These are phyloP conservation scores for Penicillium antarcticum DNA, from an alignment of 495 filamentous ascomycete genomes.

Conservation along the genomic window DNA sequence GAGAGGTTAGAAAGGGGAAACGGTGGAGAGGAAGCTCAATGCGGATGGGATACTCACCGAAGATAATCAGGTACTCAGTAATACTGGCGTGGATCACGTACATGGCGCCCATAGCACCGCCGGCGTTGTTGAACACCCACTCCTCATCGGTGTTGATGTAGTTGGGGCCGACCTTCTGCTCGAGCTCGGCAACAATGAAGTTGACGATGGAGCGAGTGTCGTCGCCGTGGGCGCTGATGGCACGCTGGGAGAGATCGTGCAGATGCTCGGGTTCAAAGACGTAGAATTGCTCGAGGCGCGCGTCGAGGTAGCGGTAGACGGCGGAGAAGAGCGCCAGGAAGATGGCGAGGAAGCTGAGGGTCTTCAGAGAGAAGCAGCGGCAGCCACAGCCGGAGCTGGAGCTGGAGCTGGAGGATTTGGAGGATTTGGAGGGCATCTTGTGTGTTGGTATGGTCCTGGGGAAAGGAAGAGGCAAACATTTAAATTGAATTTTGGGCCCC, in stretches of 20 bases:
- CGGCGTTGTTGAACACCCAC: conserved; percentile 64
- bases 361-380: conserved; percentile 27
- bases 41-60: conserved; percentile 42
- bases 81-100: conserved; percentile 85
- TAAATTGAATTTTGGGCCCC: conserved; percentile 15
- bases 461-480: not conserved
- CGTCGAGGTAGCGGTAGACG: conserved; percentile 61
- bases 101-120: conserved; percentile 87
- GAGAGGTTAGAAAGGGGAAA: not conserved
- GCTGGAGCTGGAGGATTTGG: conserved; percentile 12
- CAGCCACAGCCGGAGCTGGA: conserved; percentile 18
- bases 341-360: conserved; percentile 56
- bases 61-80: conserved; percentile 80
- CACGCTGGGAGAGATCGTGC: conserved; percentile 62
- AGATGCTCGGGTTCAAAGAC: conserved; percentile 68
- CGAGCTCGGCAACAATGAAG: conserved; percentile 52
- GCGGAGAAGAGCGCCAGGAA: conserved; percentile 57
- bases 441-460: not conserved
- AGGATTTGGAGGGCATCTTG: conserved; percentile 29
- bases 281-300: conserved; percentile 70
- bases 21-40: not conserved
- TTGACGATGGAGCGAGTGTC: conserved; percentile 66
- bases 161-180: conserved; percentile 34
- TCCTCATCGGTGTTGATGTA: conserved; percentile 44
- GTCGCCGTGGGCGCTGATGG: conserved; percentile 65